These are phyloP conservation scores for Starmera caribaea DNA, from an alignment of 805 yeast genomes.

Conservation along the genomic window DNA sequence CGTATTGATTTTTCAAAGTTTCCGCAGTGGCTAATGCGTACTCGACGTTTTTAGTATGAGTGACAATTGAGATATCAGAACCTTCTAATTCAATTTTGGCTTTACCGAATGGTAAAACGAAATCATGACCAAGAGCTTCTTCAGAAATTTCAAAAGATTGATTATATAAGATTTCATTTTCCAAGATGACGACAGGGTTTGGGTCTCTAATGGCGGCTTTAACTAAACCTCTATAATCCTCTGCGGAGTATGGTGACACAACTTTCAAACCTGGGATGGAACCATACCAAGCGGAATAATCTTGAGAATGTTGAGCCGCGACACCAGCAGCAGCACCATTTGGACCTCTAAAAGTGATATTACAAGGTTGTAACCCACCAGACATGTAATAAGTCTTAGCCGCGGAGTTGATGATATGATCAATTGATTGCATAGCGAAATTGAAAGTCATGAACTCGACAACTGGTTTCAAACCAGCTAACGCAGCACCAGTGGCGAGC, in stretches of 20 bases:
- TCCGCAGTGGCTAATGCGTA: slow-evolving; percentile 89
- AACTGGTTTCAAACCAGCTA: slow-evolving; percentile 91
- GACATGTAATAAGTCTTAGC: slow-evolving; percentile 99
- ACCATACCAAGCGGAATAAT: slow-evolving; percentile 96
- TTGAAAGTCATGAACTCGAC: slow-evolving; percentile 99
- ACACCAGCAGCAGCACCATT: slow-evolving; percentile 99
- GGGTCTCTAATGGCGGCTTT: slow-evolving; percentile 98
- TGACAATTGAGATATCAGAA: slow-evolving; percentile 77
- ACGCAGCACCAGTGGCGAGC: slow-evolving; percentile 90
- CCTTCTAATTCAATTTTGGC: slow-evolving; percentile 95
- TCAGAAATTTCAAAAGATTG: slow-evolving; percentile 84
- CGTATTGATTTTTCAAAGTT: slow-evolving; percentile 70
- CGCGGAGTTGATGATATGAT: slow-evolving; percentile 96
- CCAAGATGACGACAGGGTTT: slow-evolving; percentile 92
- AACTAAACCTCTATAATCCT: slow-evolving; percentile 90
- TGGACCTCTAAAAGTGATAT: slow-evolving; percentile 97
- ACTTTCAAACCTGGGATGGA: slow-evolving; percentile 97
- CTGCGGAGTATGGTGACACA: slow-evolving; percentile 88
- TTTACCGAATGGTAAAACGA: slow-evolving; percentile 85
- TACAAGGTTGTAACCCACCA: slow-evolving; percentile 97
- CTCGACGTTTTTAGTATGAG: slow-evolving; percentile 87
- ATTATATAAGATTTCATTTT: slow-evolving; percentile 92
- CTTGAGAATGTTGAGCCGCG: slow-evolving; percentile 99
- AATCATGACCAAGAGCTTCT: slow-evolving; percentile 84
- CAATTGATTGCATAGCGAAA: slow-evolving; percentile 99